phyloP scores from a whole-genome alignment of 179 eudicot species.

The Sideroxylon spinosum region DNA sequence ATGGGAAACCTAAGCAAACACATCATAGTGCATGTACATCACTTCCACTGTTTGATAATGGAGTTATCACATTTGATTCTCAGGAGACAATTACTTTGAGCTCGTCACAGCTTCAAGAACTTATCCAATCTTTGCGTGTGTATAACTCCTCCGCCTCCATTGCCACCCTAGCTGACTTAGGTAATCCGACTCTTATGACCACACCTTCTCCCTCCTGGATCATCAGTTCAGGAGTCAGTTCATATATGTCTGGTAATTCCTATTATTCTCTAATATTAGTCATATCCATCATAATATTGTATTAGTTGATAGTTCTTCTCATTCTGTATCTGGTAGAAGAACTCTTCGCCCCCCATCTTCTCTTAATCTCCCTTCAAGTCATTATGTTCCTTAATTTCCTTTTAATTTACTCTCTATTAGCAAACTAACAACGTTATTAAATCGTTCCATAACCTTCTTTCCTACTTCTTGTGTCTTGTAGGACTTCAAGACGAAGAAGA shows the following conservation, averaged over 20 bases:
- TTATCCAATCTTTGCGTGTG: background rate
- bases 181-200: background rate
- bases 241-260: background rate
- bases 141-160: background rate
- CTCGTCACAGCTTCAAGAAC: background rate
- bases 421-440: background rate
- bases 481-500: background rate
- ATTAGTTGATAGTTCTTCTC: background rate
- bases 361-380: background rate
- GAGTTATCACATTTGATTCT: no score
- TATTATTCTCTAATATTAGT: background rate
- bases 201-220: background rate
- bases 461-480: background rate
- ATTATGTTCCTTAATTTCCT: background rate
- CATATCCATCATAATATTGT: background rate
- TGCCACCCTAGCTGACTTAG: background rate
- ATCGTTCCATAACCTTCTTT: background rate
- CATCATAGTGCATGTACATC: background rate
- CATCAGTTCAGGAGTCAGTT: background rate
- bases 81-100: no score
- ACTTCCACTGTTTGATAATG: background rate
- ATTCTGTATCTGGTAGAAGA: background rate
- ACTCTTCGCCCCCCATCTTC: background rate
- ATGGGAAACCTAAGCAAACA: background rate
- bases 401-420: background rate